phyloP scores from a whole-genome alignment of 441 rosid species.

The Pelargonium myrrhifolium region DNA sequence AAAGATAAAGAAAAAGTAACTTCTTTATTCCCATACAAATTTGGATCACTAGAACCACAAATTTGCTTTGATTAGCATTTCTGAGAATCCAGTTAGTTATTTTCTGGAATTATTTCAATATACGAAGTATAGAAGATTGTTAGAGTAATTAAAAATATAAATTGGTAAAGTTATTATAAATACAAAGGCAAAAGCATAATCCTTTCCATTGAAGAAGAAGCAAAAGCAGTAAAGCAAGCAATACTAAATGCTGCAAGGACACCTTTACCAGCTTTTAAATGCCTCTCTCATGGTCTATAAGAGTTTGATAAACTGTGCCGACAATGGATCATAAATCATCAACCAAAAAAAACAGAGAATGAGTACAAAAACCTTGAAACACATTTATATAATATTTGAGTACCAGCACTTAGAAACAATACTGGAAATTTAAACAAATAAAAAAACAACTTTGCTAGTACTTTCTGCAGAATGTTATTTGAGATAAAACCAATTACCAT shows the following conservation, averaged over 20 bases:
- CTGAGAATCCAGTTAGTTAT: background rate
- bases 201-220: slow-evolving; percentile 23
- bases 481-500: no score
- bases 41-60: background rate
- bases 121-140: background rate
- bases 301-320: slow-evolving; percentile 7
- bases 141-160: slow-evolving; percentile 8
- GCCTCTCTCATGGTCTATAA: slow-evolving; percentile 16
- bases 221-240: slow-evolving; percentile 19
- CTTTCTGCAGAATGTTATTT: no score
- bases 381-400: background rate
- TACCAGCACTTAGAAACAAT: no score
- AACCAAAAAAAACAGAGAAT: background rate
- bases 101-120: background rate
- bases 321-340: background rate
- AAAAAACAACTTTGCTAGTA: no score
- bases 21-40: background rate
- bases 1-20: background rate
- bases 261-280: slow-evolving; percentile 13
- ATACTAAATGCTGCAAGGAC: slow-evolving; percentile 11
- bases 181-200: slow-evolving; percentile 23
- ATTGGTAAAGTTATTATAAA: slow-evolving; percentile 14
- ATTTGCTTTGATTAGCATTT: background rate
- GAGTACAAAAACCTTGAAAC: background rate
- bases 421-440: background rate